Evolutionary conservation across 1,139 yeast genomes (phyloP).

Genomic region (Pichia sp.): DNA sequence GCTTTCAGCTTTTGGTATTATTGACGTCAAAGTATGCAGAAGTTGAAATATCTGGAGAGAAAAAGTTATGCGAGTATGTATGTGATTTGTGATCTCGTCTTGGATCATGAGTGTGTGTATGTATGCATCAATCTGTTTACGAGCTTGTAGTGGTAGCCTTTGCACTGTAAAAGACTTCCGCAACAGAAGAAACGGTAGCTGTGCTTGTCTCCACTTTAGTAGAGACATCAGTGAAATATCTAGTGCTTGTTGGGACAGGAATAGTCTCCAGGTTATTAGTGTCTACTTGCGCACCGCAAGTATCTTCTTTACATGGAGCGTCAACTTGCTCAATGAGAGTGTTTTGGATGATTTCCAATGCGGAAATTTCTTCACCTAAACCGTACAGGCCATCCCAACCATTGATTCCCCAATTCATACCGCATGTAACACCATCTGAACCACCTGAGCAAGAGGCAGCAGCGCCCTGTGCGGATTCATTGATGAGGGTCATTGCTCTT

Average conservation of each 20-base stretch:
- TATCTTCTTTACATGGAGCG: constrained; percentile 49
- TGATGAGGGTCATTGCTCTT: constrained; percentile 45
- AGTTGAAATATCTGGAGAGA: no score
- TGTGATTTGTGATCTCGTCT: no score
- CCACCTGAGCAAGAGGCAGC: constrained; percentile 85
- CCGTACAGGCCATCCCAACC: constrained; percentile 80
- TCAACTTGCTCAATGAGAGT: constrained; percentile 46
- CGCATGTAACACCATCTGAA: constrained; percentile 86
- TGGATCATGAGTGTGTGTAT: no score
- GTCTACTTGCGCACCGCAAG: constrained; percentile 56
- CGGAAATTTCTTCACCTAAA: constrained; percentile 88
- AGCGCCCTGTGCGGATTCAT: constrained; percentile 72
- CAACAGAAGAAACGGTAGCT: constrained; percentile 3
- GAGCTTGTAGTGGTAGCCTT: no score
- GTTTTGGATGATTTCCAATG: constrained; percentile 70
- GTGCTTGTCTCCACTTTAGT: constrained; percentile 7
- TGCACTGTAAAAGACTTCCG: constrained; percentile 3
- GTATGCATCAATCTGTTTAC: no score
- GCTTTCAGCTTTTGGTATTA: no score
- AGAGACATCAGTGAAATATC: constrained; percentile 6
- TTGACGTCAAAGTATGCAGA: no score
- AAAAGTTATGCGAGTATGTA: no score
- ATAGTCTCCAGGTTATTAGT: constrained; percentile 45
- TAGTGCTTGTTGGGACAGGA: constrained; percentile 11
- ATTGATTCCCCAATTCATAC: constrained; percentile 61